A percentile compares a stretch with the other conserved stretches of the same genome.
These are phyloP conservation scores for Syncephalastrum monosporum DNA, from an alignment of 371 early-diverging fungal genomes.

Conservation along the genomic window DNA sequence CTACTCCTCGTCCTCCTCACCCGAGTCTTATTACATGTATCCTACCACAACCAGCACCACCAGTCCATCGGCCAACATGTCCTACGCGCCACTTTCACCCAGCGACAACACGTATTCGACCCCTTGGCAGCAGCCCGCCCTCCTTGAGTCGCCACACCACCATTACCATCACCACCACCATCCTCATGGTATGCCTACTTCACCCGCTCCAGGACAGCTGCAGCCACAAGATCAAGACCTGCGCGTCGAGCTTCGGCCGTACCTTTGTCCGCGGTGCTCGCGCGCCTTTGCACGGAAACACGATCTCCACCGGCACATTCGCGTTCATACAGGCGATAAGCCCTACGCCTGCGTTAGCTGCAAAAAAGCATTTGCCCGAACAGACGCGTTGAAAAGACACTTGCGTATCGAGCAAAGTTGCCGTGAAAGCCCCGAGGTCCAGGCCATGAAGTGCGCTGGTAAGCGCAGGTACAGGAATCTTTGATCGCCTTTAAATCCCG, in stretches of 20 bases:
- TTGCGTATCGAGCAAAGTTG: conserved; percentile 56
- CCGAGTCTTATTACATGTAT: too few relatives aligned
- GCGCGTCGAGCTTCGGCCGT: conserved; percentile 15
- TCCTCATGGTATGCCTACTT: too few relatives aligned
- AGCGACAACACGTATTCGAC: too few relatives aligned
- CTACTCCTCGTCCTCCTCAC: too few relatives aligned
- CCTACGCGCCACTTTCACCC: too few relatives aligned
- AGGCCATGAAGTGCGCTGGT: conserved; percentile 40
- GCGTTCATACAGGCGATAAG: conserved; percentile 65
- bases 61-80: too few relatives aligned
- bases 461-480: conserved; percentile 33
- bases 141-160: too few relatives aligned
- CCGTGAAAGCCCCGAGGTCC: conserved; percentile 41
- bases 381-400: conserved; percentile 66
- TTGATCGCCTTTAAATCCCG: conserved; percentile 3
- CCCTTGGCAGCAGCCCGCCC: too few relatives aligned
- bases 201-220: too few relatives aligned
- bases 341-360: conserved; percentile 62
- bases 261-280: conserved; percentile 26
- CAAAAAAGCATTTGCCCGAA: conserved; percentile 61
- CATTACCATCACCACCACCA: too few relatives aligned
- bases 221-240: too few relatives aligned
- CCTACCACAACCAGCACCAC: too few relatives aligned
- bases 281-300: conserved; percentile 47
- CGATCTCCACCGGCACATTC: conserved; percentile 45